These are phyloP conservation scores for Petrea volubilis DNA, from an alignment of 257 asterid species.

Conservation along the genomic window DNA sequence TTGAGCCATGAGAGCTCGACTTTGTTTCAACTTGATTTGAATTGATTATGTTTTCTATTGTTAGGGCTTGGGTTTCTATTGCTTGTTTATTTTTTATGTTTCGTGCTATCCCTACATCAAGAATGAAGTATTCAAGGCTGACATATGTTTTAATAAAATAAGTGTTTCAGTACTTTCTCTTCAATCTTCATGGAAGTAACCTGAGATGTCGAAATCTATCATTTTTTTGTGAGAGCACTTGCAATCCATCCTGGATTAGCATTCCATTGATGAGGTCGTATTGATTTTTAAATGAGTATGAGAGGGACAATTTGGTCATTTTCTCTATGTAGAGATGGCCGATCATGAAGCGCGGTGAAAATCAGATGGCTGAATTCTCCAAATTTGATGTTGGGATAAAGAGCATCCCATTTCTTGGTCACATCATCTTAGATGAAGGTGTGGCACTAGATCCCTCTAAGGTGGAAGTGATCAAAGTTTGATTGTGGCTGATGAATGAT, in stretches of 20 bases:
- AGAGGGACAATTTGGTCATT: slow-evolving; percentile 23
- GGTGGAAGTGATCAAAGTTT: too few relatives aligned
- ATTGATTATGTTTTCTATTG: slow-evolving; percentile 34
- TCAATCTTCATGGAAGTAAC: background rate
- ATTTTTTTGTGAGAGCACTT: slow-evolving; percentile 9
- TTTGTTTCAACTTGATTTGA: slow-evolving; percentile 27
- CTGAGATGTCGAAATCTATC: slow-evolving; percentile 24
- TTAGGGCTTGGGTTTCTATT: slow-evolving; percentile 22
- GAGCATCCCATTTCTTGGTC: too few relatives aligned
- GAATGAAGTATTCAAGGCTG: slow-evolving; percentile 20
- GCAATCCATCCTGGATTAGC: slow-evolving; percentile 24
- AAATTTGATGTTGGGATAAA: too few relatives aligned
- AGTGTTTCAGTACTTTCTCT: background rate
- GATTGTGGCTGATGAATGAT: too few relatives aligned
- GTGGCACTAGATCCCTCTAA: too few relatives aligned
- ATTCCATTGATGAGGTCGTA: slow-evolving; percentile 6
- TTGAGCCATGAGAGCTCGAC: slow-evolving; percentile 50
- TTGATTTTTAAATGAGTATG: slow-evolving; percentile 11
- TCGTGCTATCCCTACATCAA: slow-evolving; percentile 29
- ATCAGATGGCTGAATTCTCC: too few relatives aligned
- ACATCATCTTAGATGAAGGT: too few relatives aligned
- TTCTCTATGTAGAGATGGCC: slow-evolving; percentile 30
- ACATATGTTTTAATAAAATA: slow-evolving; percentile 20
- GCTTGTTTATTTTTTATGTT: slow-evolving; percentile 14
- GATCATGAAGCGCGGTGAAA: slow-evolving; percentile 32